A percentile compares a stretch with the other conserved stretches of the same genome.
These are phyloP conservation scores for Testicularia cyperi DNA, from an alignment of 1,284 basidiomycete species.

Conservation along the genomic window DNA sequence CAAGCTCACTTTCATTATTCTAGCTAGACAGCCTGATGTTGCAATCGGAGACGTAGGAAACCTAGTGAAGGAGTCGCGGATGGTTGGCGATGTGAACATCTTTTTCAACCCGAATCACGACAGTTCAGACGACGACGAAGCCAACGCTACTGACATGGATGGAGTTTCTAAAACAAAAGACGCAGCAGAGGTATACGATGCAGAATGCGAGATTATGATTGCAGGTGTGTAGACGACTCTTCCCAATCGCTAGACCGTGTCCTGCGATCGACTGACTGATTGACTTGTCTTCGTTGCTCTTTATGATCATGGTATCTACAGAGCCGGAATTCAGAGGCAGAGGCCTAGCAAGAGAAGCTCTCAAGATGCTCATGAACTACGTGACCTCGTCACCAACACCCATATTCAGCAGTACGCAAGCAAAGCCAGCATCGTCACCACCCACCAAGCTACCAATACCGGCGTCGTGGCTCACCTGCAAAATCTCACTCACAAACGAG, in stretches of 20 bases:
- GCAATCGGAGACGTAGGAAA: slow-evolving; percentile 18
- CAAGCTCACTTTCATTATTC: slow-evolving; percentile 89
- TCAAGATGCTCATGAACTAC: slow-evolving; percentile 57
- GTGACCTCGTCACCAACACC: slow-evolving; percentile 58
- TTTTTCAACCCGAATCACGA: slow-evolving; percentile 66
- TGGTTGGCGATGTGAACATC: slow-evolving; percentile 91
- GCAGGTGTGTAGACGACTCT: slow-evolving; percentile 67
- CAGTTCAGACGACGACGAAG: slow-evolving; percentile 27
- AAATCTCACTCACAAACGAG: slow-evolving; percentile 36
- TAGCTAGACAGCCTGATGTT: slow-evolving; percentile 59
- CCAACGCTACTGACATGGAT: background rate
- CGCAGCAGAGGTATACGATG: slow-evolving; percentile 64
- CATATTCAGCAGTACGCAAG: background rate
- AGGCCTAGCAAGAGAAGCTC: slow-evolving; percentile 64
- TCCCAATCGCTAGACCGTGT: background rate
- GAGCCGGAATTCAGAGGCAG: slow-evolving; percentile 67
- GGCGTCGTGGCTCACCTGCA: slow-evolving; percentile 33
- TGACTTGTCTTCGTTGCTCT: no score
- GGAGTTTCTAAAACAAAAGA: no score
- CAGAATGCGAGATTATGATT: slow-evolving; percentile 81
- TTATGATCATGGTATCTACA: no score
- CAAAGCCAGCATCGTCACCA: background rate
- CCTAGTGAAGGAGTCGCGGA: slow-evolving; percentile 60
- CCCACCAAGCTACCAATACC: slow-evolving; percentile 23
- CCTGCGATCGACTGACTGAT: slow-evolving; percentile 1